Base-by-base conservation (phyloP, 2,329 filamentous ascomycete genomes). In the Penicillium sp. region DNA sequence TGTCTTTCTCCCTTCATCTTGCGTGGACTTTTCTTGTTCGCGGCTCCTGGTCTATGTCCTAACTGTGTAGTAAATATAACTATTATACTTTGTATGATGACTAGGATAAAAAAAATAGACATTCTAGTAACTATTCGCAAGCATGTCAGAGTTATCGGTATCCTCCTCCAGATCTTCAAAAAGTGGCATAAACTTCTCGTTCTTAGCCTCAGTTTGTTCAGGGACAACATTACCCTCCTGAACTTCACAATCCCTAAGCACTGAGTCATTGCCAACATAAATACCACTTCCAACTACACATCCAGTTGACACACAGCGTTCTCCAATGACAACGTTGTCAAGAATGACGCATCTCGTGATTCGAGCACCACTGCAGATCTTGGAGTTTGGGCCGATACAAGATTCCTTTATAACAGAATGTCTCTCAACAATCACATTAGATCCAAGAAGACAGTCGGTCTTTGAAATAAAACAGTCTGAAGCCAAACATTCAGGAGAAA, bases 171-270 rank as follows among this genome's bases (percentile, higher is more conserved):
- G 41, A 25, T 53, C 50, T 29, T 39, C 33, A n/a, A 47, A 39
- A 16, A 53, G 21, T 23, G 50, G 50, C 41, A 31, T 53, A 16
- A 53, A 39, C 33, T 39, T 53, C 25, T 53, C 43, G 2, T 47
- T 33, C 33, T 40, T 47, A n/a, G 41, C 50, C 23, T 53, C 43
- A 3, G 50, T 53, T 31, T 38, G 2, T 3, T 39, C 50, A 31
- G 43, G 43, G 11, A 53, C 25, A 39, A 27, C 15, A 33, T 47
- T 23, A 5, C 33, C 43, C 25, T 33, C 41, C 15, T 53, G 43
- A 31, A 47, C n/a, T 19, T 53, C 41, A 38, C 50, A 53, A 16
- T 46, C 41, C 4, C 10, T 39, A 9, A 53, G 43, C 25, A 47
- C 33, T 3, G 50, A 53, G 5, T 23, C 27, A 13, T 45, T 47